Evolutionary conservation across 2,329 filamentous ascomycete species (phyloP).

Genomic region (Chaetomiaceae sp.): DNA sequence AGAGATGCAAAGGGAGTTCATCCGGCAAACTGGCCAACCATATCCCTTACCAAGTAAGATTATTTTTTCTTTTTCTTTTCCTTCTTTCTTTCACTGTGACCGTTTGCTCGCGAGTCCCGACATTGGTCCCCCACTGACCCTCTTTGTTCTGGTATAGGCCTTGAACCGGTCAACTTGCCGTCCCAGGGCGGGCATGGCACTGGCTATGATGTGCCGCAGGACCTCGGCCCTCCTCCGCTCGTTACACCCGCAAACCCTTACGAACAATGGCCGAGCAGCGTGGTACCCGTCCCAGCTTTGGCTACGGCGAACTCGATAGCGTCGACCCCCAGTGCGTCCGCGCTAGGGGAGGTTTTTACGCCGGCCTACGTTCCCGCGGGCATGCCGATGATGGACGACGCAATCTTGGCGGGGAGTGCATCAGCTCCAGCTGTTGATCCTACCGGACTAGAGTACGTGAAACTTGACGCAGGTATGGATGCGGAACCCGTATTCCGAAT

Average conservation of each 20-base stretch:
- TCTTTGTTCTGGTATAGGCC: constrained; percentile 29
- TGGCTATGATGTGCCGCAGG: constrained; percentile 30
- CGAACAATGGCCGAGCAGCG: constrained; percentile 15
- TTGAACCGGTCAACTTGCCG: constrained; percentile 39
- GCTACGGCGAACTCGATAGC: constrained; percentile 3
- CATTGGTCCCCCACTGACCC: neutral
- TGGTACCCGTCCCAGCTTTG: constrained; percentile 8
- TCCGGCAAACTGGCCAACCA: constrained; percentile 37
- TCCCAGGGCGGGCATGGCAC: constrained; percentile 29
- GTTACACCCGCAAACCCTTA: neutral
- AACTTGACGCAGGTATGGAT: constrained; percentile 5
- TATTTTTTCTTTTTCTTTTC: no score
- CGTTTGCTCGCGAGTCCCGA: neutral
- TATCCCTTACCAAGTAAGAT: constrained; percentile 43
- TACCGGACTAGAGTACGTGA: neutral
- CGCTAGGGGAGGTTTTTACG: constrained; percentile 6
- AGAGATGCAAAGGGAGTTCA: constrained; percentile 42
- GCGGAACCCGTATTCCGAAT: neutral
- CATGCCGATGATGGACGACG: neutral
- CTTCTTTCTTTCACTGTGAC: no score
- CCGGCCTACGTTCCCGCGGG: constrained; percentile 5
- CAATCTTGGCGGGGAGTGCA: neutral
- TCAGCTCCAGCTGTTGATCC: neutral
- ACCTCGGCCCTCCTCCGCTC: neutral
- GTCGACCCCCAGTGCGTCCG: constrained; percentile 9